A percentile compares a stretch with the other conserved stretches of the same genome.
phyloP scores from a whole-genome alignment of 768 basidiomycete species.

The Amanita thiersii region DNA sequence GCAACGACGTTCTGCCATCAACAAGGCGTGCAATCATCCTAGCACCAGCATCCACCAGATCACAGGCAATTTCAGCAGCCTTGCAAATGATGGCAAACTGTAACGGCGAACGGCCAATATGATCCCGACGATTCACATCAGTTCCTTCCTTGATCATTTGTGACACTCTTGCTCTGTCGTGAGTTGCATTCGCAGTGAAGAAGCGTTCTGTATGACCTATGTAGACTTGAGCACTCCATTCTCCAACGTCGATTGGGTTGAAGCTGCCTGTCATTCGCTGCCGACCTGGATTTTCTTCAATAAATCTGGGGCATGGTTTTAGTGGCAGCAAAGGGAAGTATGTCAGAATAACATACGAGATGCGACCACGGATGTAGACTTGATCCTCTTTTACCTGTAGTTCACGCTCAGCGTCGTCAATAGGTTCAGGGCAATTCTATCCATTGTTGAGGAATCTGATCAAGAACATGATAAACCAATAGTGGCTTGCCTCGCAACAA shows the following conservation, averaged over 20 bases:
- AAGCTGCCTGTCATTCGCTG: conserved; percentile 57
- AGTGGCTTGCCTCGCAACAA: conserved; percentile 43
- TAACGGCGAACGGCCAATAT: conserved; percentile 51
- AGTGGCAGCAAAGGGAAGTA: too few species aligned
- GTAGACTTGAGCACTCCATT: conserved; percentile 59
- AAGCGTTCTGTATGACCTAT: conserved; percentile 45
- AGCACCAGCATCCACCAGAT: conserved; percentile 47
- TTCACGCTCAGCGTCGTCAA: conserved; percentile 45
- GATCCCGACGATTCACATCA: conserved; percentile 48
- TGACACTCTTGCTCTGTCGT: conserved; percentile 31
- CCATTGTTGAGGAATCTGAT: neutral
- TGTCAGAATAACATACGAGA: conserved; percentile 32
- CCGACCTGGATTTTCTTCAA: conserved; percentile 52
- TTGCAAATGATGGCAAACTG: conserved; percentile 47
- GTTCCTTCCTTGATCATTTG: conserved; percentile 32
- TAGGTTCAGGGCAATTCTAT: conserved; percentile 47
- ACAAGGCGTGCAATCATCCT: conserved; percentile 48
- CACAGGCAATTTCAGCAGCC: conserved; percentile 35
- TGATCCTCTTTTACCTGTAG: conserved; percentile 48
- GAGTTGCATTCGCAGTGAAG: conserved; percentile 43
- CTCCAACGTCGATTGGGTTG: conserved; percentile 58
- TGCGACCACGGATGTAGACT: conserved; percentile 44
- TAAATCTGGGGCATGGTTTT: conserved; percentile 32
- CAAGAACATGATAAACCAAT: neutral
- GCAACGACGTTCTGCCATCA: conserved; percentile 47